Conservation (phyloP, 495 filamentous ascomycete species). For the Daldinia vernicosa region DNA sequence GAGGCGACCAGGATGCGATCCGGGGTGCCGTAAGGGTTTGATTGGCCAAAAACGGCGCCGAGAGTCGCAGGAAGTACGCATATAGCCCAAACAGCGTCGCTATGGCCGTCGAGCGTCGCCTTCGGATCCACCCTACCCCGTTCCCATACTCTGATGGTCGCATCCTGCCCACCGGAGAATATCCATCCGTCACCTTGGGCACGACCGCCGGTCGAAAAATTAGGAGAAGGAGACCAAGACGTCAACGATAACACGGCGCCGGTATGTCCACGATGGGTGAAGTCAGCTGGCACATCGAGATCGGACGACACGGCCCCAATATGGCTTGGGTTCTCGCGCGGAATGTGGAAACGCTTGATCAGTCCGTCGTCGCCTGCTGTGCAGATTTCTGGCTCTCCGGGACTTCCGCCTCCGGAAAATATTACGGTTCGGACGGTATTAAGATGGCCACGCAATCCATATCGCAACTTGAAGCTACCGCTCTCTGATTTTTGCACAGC, state of each 20-base stretch:
- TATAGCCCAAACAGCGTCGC: slow-evolving; percentile 93
- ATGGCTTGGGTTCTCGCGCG: slow-evolving; percentile 69
- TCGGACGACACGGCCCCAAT: slow-evolving; percentile 69
- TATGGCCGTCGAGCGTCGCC: slow-evolving; percentile 92
- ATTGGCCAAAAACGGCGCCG: slow-evolving; percentile 77
- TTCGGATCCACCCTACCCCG: slow-evolving; percentile 92
- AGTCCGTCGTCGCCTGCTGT: slow-evolving; percentile 95
- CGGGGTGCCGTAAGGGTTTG: slow-evolving; percentile 72
- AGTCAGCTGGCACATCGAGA: slow-evolving; percentile 89
- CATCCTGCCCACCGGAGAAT: slow-evolving; percentile 95
- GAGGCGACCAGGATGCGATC: slow-evolving; percentile 91
- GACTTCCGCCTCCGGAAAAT: slow-evolving; percentile 94
- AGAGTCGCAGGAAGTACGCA: slow-evolving; percentile 90
- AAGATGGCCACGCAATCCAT: slow-evolving; percentile 89
- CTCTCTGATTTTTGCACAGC: slow-evolving; percentile 64
- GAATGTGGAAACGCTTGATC: slow-evolving; percentile 96
- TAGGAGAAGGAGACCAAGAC: slow-evolving; percentile 82
- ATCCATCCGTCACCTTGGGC: slow-evolving; percentile 93
- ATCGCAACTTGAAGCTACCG: slow-evolving; percentile 86
- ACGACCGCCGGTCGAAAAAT: slow-evolving; percentile 87
- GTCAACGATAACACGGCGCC: slow-evolving; percentile 89
- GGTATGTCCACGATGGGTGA: slow-evolving; percentile 91
- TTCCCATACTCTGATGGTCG: slow-evolving; percentile 94
- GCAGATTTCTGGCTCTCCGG: slow-evolving; percentile 94
- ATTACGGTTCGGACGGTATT: slow-evolving; percentile 93